Base-by-base conservation (phyloP, 805 yeast species). In the Saccharomycopsis javanensis region DNA sequence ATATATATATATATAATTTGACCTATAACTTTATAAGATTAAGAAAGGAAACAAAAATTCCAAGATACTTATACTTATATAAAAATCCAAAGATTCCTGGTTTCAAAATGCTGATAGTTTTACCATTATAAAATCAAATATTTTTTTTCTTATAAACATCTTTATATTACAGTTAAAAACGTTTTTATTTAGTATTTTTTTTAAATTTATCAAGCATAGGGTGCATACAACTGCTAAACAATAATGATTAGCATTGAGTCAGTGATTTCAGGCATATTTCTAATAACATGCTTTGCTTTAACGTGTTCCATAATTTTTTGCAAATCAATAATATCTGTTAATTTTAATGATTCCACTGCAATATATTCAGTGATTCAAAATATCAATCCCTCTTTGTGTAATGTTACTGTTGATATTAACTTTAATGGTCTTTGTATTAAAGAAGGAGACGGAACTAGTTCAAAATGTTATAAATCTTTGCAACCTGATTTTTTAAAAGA, bases 331-430 rank as follows among this genome's bases (percentile, higher is more conserved):
- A 15, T 58, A 7, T 28, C 50, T 20, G 18, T 58, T 11, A 20
- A 25, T 11, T 55, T 58, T 33, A 53, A 50, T 46, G 31, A 28
- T 20, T 25, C 45, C 42, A 55, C 57, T 15, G 31, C 56, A 3
- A 58, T 58, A 15, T 58, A 55, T 50, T 31, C 23, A 1, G 30
- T 58, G 51, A 58, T 58, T 23, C 28, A 34, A 23, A 71, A 69
- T 54, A 81, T 71, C 62, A 75, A 83, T n/a, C 76, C 74, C 23
- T 65, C 66, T 48, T 84, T 66, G 10, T 86, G 81, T 25, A 70
- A 67, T 55, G 2, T 50, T 13, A 18, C 45, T 2, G 55, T 58
- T 25, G 53, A 46, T 18, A 18, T 58, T 34, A 53, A 37, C 30
- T 56, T 55, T 13, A 28, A 16, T n/a, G 35, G 48, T 10, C 18